Percentiles rank a stretch among this genome's conserved stretches.
Conservation (phyloP, 208 protist genomes). For the Acanthamoeba castellanii region DNA sequence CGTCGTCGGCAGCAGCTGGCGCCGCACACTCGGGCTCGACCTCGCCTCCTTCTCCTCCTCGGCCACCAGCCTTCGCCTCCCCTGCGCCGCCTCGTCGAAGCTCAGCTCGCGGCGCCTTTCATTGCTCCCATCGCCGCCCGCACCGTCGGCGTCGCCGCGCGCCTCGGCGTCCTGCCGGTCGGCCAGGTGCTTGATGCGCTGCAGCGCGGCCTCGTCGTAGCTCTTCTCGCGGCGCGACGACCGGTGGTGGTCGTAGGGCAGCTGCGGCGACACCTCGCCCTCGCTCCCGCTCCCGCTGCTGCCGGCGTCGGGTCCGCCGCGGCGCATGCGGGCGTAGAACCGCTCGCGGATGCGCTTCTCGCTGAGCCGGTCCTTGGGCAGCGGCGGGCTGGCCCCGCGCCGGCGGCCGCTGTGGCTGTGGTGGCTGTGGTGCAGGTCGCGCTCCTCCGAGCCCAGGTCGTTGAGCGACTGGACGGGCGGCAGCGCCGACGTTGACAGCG, state of each 20-base stretch:
- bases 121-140: too few species aligned
- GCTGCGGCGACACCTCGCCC: neutral
- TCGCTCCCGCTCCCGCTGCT: neutral
- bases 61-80: neutral
- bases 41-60: neutral
- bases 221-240: conserved; percentile 17
- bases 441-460: neutral
- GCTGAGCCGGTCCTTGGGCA: neutral
- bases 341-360: conserved; percentile 44
- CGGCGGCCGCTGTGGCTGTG: neutral
- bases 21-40: neutral
- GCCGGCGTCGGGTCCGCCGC: neutral
- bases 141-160: too few species aligned
- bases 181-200: neutral
- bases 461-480: neutral
- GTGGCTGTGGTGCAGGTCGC: neutral
- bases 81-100: neutral
- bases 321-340: conserved; percentile 29
- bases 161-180: too few species aligned
- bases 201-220: conserved; percentile 26
- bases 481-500: neutral
- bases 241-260: neutral
- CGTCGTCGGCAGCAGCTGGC: too few species aligned
- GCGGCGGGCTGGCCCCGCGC: neutral
- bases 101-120: neutral